These are phyloP conservation scores for Agarophyton chilense DNA, from an alignment of 23 red algal genomes.

Conservation along the genomic window DNA sequence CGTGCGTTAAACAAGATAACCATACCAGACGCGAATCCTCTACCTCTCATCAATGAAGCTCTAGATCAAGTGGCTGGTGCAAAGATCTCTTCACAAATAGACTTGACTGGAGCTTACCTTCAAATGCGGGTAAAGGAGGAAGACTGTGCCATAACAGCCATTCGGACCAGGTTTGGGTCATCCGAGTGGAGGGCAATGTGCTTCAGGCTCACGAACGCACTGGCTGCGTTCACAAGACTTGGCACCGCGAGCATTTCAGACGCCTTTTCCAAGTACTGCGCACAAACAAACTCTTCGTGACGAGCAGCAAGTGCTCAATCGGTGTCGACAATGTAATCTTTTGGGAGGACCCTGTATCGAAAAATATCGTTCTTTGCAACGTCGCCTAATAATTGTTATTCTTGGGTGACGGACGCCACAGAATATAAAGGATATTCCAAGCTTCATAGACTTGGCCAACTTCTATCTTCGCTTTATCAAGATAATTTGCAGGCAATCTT, in stretches of 20 bases:
- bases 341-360: neutral
- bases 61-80: conserved; percentile 9
- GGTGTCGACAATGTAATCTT: neutral
- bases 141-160: conserved; percentile 16
- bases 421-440: neutral
- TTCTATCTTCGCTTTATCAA: conserved; percentile 26
- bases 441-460: neutral
- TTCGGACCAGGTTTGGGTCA: conserved; percentile 10
- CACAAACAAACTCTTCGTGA: conserved; percentile 6
- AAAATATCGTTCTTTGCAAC: neutral
- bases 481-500: too few relatives aligned
- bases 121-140: neutral
- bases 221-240: neutral
- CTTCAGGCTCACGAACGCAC: neutral
- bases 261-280: neutral
- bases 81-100: conserved; percentile 35
- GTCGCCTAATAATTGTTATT: neutral
- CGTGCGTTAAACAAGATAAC: conserved; percentile 16
- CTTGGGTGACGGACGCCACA: neutral
- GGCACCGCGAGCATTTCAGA: neutral
- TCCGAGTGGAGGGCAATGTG: conserved; percentile 14
- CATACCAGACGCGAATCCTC: neutral
- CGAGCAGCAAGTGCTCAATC: neutral
- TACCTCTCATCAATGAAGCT: neutral
- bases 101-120: neutral